Conservation (phyloP, 306 rosid genomes). For the Trifolium subterraneum region DNA sequence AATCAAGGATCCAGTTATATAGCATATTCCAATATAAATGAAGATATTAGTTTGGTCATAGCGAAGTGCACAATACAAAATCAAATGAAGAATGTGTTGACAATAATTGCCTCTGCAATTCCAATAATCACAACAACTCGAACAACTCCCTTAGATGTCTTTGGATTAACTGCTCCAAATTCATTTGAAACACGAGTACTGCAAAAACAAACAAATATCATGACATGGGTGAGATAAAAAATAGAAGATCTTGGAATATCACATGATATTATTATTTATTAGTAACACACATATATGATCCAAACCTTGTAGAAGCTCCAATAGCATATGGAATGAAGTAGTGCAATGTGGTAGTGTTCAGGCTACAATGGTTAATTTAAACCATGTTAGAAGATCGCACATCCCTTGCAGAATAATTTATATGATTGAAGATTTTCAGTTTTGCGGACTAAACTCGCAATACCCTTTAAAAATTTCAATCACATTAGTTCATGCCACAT, state of each 20-base stretch:
- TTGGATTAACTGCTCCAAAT: conserved; percentile 68
- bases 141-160: conserved; percentile 46
- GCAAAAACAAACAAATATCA: neutral
- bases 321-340: conserved; percentile 59
- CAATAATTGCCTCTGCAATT: no score
- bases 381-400: conserved; percentile 18
- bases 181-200: conserved; percentile 79
- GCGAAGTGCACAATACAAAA: conserved; percentile 73
- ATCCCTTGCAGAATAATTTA: no score
- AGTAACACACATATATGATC: no score
- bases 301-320: conserved; percentile 71
- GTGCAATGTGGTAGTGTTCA: conserved; percentile 57
- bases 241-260: neutral
- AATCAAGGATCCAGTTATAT: conserved; percentile 79
- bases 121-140: no score
- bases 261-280: no score
- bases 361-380: conserved; percentile 44
- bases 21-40: conserved; percentile 77
- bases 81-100: conserved; percentile 52
- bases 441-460: neutral
- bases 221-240: neutral
- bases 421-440: neutral
- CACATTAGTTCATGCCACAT: no score
- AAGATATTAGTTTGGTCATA: conserved; percentile 78
- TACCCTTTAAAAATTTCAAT: neutral